Evolutionary conservation across 306 rosid species (phyloP).

Genomic region (Corylus heterophylla): DNA sequence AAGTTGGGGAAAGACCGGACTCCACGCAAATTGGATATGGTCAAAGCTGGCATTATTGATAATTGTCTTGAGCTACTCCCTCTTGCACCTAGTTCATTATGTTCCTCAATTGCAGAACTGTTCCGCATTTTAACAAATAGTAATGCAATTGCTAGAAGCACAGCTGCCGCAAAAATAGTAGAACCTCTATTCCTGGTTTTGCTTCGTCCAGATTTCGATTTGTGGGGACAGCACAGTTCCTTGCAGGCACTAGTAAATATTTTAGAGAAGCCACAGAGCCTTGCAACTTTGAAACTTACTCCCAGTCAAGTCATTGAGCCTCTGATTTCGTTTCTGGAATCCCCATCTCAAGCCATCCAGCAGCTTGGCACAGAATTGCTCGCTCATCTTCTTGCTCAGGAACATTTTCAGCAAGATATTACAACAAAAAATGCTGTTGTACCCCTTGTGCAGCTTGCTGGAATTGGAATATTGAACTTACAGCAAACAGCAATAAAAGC

Average conservation of each 20-base stretch:
- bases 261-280: conserved; percentile 97
- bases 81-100: conserved; percentile 76
- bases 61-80: conserved; percentile 80
- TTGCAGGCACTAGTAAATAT: conserved; percentile 96
- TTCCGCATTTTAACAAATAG: conserved; percentile 93
- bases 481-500: conserved; percentile 95
- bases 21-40: conserved; percentile 78
- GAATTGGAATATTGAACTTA: conserved; percentile 90
- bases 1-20: conserved; percentile 93
- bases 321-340: conserved; percentile 83
- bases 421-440: conserved; percentile 89
- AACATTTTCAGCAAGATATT: conserved; percentile 97
- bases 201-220: conserved; percentile 72
- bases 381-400: conserved; percentile 94
- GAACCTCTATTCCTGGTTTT: conserved; percentile 95
- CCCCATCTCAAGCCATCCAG: conserved; percentile 93
- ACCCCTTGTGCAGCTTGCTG: conserved; percentile 97
- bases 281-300: conserved; percentile 81
- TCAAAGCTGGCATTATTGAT: conserved; percentile 73
- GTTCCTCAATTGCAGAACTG: conserved; percentile 90
- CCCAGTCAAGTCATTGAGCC: conserved; percentile 97
- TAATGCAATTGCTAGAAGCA: conserved; percentile 89
- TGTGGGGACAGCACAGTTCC: conserved; percentile 99
- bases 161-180: conserved; percentile 79
- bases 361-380: conserved; percentile 97